Percentiles rank a stretch among this genome's conserved stretches.
These are phyloP conservation scores for Lolium multiflorum DNA, from an alignment of 176 grass and related monocot species.

Conservation along the genomic window DNA sequence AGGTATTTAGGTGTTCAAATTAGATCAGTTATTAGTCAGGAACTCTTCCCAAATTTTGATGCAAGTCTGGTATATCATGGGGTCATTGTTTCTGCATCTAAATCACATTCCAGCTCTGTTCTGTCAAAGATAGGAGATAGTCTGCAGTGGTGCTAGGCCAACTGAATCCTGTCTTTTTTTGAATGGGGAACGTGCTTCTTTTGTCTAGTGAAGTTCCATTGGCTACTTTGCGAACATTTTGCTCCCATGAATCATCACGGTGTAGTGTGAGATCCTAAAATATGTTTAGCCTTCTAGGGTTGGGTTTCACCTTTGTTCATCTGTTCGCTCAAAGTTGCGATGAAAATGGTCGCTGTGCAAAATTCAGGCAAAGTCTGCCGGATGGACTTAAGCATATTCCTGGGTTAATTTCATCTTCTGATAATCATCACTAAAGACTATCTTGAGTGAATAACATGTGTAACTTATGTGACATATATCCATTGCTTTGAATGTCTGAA, in stretches of 20 bases:
- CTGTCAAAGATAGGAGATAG: neutral
- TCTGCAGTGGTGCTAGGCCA: neutral
- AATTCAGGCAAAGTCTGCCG: neutral
- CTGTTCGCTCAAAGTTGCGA: neutral
- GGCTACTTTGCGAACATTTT: neutral
- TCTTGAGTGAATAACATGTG: slow-evolving; percentile 4
- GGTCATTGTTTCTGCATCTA: neutral
- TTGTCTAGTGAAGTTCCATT: neutral
- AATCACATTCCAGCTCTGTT: neutral
- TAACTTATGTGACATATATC: neutral
- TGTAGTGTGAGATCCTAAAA: neutral
- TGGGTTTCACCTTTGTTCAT: neutral
- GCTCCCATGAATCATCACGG: neutral
- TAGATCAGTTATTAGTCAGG: slow-evolving; percentile 33
- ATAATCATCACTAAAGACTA: neutral
- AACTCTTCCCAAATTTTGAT: neutral
- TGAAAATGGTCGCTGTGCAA: too few relatives aligned
- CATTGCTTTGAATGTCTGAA: slow-evolving; percentile 2
- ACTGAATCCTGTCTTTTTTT: neutral
- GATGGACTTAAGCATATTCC: neutral
- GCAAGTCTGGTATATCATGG: neutral
- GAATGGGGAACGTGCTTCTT: neutral
- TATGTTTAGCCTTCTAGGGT: neutral
- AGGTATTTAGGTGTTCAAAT: neutral
- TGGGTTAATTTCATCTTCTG: neutral